Evolutionary conservation across 176 grass and related monocot species (phyloP), one percentile per base, ranked within the genome.

Genomic region (Oryza rufipogon): DNA sequence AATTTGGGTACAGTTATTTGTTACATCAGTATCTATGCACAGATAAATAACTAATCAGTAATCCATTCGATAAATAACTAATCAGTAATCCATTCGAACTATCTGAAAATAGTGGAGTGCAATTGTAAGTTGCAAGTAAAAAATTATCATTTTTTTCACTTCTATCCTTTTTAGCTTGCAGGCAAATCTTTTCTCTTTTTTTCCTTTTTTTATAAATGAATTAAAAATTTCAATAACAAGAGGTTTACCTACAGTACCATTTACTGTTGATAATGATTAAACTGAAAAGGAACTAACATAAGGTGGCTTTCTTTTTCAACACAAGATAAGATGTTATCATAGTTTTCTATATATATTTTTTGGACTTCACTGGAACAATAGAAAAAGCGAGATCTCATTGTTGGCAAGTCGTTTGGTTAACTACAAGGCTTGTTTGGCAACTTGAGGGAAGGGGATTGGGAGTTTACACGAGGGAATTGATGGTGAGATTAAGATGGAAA

Each of bases 1-100:
- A 74, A 4, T 9, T 11, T 67, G 16, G 44, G 14, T 49, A 79
- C n/a, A 82, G 7, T 69, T 83, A 79, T 39, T 73, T 39, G n/a
- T 8, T 14, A 20, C 34, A 38, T 11, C 42, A 66, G 7, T 64
- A 73, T 86, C 34, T 68, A 76, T 54, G 22, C 20, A 5, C 22
- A 44, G 22, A 7, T 6, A 51, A 41, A 36, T 36, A 36, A 36
- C 34, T 36, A 36, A 36, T 36, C 34, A 36, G 4, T 36, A 36
- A 36, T 1, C 26, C 13, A 68, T 51, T 42, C 20, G 2, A 81
- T 34, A 34, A 34, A 34, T 34, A 34, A 34, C 33, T 34, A 34
- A 34, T 34, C 34, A 36, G 4, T 36, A 36, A 36, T 1, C 26
- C 13, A 68, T 51, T 42, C 20, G 1, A 81, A 42, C 63, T 30